Evolutionary conservation across 257 asterid genomes (phyloP).

Genomic region (Plantago ovata): DNA sequence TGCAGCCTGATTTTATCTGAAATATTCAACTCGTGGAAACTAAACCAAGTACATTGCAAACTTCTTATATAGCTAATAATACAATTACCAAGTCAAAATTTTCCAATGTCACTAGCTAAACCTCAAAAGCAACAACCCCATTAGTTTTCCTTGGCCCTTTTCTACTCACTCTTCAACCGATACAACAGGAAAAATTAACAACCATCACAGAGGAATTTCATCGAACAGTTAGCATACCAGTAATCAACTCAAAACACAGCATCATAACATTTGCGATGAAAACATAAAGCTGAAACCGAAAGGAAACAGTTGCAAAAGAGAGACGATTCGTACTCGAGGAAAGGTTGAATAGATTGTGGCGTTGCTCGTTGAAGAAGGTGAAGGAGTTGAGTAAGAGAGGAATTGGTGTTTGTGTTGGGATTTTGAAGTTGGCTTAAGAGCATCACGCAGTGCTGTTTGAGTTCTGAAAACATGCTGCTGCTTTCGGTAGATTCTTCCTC

Average conservation of each 20-base stretch:
- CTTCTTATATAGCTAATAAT: neutral
- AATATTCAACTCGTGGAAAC: too few species aligned
- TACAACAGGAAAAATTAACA: neutral
- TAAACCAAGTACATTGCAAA: too few species aligned
- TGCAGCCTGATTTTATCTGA: too few species aligned
- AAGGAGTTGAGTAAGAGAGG: slow-evolving; percentile 49
- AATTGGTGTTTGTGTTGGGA: slow-evolving; percentile 37
- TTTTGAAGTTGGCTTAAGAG: slow-evolving; percentile 58
- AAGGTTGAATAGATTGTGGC: slow-evolving; percentile 51
- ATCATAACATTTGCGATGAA: slow-evolving; percentile 11
- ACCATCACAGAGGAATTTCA: neutral
- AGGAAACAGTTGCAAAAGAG: neutral
- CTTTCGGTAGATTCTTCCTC: slow-evolving; percentile 25
- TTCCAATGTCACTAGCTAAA: neutral
- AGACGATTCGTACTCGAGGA: slow-evolving; percentile 59
- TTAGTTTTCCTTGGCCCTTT: neutral
- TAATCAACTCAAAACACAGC: slow-evolving; percentile 4
- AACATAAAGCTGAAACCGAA: neutral
- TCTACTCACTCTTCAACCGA: neutral
- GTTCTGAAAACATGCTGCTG: slow-evolving; percentile 45
- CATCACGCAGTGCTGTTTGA: slow-evolving; percentile 55
- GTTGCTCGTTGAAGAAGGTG: slow-evolving; percentile 54
- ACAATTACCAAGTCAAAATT: too few species aligned
- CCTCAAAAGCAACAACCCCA: slow-evolving; percentile 6
- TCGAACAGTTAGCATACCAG: neutral